phyloP scores from a whole-genome alignment of 1,284 basidiomycete species.

The Sporisorium exsertum region DNA sequence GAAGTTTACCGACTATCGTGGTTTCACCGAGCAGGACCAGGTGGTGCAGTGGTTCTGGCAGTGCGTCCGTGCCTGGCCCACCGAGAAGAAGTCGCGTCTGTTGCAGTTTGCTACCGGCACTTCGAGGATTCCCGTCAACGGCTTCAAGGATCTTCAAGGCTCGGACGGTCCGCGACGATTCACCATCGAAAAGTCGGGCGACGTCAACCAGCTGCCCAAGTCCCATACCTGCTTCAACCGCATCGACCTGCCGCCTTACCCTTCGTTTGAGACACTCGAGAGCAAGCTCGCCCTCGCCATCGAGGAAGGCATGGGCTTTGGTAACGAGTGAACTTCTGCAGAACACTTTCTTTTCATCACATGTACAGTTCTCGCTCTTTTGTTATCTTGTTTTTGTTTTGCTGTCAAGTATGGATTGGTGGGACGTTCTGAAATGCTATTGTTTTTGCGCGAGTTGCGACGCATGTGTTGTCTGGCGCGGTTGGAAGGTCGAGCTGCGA shows the following conservation, averaged over 20 bases:
- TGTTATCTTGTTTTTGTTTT: neutral
- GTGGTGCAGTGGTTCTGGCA: conserved; percentile 99
- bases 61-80: conserved; percentile 93
- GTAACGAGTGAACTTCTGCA: conserved; percentile 55
- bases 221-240: conserved; percentile 69
- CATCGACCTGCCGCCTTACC: conserved; percentile 68
- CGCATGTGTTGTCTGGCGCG: neutral
- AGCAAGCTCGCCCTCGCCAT: conserved; percentile 67
- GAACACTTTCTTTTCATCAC: neutral
- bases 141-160: conserved; percentile 98
- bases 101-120: conserved; percentile 96
- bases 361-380: conserved; percentile 2
- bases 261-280: conserved; percentile 63
- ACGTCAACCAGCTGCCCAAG: conserved; percentile 67
- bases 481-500: no score
- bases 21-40: conserved; percentile 71
- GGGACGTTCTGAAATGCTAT: conserved; percentile 2
- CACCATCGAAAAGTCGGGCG: conserved; percentile 69
- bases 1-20: conserved; percentile 76
- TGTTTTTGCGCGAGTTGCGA: neutral
- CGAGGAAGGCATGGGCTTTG: conserved; percentile 67
- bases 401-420: conserved; percentile 3
- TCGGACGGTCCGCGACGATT: conserved; percentile 83
- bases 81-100: conserved; percentile 92
- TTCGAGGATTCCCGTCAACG: conserved; percentile 95